These are phyloP conservation scores for Dryadomyces quercus-mongolicae DNA, from an alignment of 2,329 filamentous ascomycete genomes.

Conservation along the genomic window DNA sequence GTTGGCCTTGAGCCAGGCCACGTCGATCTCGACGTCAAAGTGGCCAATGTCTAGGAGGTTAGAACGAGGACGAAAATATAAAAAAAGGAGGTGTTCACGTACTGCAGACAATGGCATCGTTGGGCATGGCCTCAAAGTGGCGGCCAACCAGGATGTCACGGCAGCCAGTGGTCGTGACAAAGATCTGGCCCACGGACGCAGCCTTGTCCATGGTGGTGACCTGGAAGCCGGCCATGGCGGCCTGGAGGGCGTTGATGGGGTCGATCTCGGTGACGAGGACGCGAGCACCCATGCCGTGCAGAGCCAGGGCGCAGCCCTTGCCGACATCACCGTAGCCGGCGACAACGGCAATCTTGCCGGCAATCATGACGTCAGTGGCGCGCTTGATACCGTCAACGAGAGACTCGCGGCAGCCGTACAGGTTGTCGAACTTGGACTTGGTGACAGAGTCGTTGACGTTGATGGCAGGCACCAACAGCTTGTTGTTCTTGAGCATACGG, in stretches of 20 bases:
- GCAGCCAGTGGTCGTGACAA: slow-evolving; percentile 98
- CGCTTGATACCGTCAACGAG: slow-evolving; percentile 99
- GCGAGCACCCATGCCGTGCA: slow-evolving; percentile 93
- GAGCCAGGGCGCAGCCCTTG: slow-evolving; percentile 94
- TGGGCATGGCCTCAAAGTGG: slow-evolving; percentile 93
- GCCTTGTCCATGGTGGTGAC: slow-evolving; percentile 97
- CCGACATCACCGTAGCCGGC: slow-evolving; percentile 98
- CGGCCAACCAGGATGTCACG: slow-evolving; percentile 86
- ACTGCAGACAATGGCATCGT: slow-evolving; percentile 98
- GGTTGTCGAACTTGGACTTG: slow-evolving; percentile 99
- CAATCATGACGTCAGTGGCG: slow-evolving; percentile 99
- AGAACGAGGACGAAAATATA: no score
- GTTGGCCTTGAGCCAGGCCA: slow-evolving; percentile 98
- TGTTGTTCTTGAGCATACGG: slow-evolving; percentile 86
- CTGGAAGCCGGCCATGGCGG: slow-evolving; percentile 93
- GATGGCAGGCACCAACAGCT: slow-evolving; percentile 87
- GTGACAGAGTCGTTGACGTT: slow-evolving; percentile 99
- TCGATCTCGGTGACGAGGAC: slow-evolving; percentile 96
- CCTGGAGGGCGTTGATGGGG: slow-evolving; percentile 99
- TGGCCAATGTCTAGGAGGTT: slow-evolving; percentile 74
- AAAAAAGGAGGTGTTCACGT: slow-evolving; percentile 24
- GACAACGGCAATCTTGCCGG: slow-evolving; percentile 95
- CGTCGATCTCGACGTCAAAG: slow-evolving; percentile 99
- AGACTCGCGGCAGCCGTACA: slow-evolving; percentile 98
- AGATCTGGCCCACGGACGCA: slow-evolving; percentile 81